These are phyloP conservation scores for Arthromyces matolae DNA, from an alignment of 768 basidiomycete species.

Conservation along the genomic window DNA sequence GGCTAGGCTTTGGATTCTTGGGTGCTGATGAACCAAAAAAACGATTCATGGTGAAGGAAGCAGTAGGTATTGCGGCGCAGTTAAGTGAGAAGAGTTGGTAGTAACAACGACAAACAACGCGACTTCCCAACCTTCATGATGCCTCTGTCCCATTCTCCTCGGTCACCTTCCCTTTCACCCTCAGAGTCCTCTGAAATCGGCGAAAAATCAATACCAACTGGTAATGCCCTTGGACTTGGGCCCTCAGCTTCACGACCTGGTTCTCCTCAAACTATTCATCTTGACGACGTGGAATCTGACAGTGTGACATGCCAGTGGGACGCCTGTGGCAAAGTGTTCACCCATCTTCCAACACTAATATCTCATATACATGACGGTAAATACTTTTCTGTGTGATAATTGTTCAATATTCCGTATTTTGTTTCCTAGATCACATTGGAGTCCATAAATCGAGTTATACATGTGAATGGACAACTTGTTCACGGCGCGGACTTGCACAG, in stretches of 20 bases:
- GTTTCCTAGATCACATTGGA: constrained; percentile 66
- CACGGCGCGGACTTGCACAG: constrained; percentile 75
- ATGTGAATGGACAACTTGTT: constrained; percentile 87
- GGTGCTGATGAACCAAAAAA: constrained; percentile 73
- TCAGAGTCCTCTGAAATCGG: constrained; percentile 31
- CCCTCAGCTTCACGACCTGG: constrained; percentile 12
- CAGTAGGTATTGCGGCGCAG: constrained; percentile 2
- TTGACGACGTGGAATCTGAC: constrained; percentile 32
- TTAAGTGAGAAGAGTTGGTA: not conserved
- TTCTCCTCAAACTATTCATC: constrained; percentile 12
- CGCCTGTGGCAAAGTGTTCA: constrained; percentile 71
- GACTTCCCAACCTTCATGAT: constrained; percentile 5
- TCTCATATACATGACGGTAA: constrained; percentile 80
- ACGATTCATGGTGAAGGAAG: constrained; percentile 54
- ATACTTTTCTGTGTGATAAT: constrained; percentile 20
- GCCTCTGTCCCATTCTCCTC: constrained; percentile 8
- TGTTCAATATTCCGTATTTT: not conserved
- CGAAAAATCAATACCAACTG: constrained; percentile 18
- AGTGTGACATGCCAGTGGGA: constrained; percentile 83
- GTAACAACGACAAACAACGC: constrained; percentile 14
- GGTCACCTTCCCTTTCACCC: constrained; percentile 14
- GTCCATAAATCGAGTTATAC: constrained; percentile 81
- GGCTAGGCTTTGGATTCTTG: constrained; percentile 80
- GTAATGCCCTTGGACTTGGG: constrained; percentile 14
- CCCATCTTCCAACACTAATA: constrained; percentile 69